These are phyloP conservation scores for Saposhnikovia divaricata DNA, from an alignment of 129 eudicot genomes.

Conservation along the genomic window DNA sequence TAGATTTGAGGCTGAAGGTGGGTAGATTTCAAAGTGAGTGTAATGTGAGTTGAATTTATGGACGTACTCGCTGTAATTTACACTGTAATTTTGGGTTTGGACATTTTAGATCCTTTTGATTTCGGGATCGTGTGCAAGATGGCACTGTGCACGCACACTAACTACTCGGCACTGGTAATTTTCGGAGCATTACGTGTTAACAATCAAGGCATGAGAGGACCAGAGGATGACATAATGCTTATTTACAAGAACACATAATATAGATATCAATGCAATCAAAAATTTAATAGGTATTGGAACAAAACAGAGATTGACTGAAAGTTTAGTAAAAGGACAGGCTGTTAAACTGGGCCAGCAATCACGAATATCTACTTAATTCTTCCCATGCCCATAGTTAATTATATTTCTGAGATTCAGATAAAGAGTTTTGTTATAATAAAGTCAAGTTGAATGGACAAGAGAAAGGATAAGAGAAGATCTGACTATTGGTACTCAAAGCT, in stretches of 20 bases:
- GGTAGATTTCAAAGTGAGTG: too few species aligned
- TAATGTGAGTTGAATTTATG: too few species aligned
- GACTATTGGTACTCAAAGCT: background rate
- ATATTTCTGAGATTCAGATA: background rate
- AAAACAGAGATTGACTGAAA: background rate
- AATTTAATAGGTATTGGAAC: background rate
- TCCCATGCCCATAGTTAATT: background rate
- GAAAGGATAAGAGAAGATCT: background rate
- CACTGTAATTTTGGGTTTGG: too few species aligned
- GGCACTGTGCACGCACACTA: too few species aligned
- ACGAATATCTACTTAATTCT: background rate
- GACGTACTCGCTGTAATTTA: too few species aligned
- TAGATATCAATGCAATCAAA: background rate
- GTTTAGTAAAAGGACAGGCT: background rate
- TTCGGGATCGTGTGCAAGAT: too few species aligned
- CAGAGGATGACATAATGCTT: background rate
- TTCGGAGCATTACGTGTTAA: too few species aligned
- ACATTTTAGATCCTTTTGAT: too few species aligned
- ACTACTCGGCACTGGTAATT: too few species aligned
- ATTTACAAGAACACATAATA: background rate
- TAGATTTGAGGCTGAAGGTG: too few species aligned
- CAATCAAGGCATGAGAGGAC: background rate
- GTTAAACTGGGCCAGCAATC: background rate
- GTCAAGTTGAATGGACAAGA: background rate
- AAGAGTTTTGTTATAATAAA: background rate